Evolutionary conservation across 352 stramenopile genomes (phyloP).

Genomic region (Phytophthora pluvialis): DNA sequence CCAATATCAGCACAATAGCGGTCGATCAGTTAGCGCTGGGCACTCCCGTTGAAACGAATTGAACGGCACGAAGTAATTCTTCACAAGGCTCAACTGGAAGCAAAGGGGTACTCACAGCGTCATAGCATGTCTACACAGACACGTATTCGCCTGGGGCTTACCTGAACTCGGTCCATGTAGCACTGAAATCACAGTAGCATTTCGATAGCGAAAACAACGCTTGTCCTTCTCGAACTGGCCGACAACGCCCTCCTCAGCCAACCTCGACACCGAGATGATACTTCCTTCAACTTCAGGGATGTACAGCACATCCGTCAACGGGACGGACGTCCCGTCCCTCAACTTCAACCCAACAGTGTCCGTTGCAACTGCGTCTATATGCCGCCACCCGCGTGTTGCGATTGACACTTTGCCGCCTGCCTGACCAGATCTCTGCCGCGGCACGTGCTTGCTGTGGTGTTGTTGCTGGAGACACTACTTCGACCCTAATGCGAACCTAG

Average conservation of each 20-base stretch:
- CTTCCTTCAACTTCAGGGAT: slow-evolving; percentile 27
- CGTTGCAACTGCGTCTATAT: slow-evolving; percentile 25
- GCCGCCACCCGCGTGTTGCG: slow-evolving; percentile 25
- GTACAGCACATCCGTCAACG: slow-evolving; percentile 17
- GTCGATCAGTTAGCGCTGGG: no score
- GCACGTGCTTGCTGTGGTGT: no score
- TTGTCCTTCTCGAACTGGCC: slow-evolving; percentile 26
- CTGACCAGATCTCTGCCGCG: no score
- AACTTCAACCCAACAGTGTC: slow-evolving; percentile 17
- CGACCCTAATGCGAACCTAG: no score
- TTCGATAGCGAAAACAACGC: slow-evolving; percentile 10
- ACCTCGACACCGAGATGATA: slow-evolving; percentile 27
- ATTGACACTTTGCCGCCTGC: no score
- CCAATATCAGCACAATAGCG: not conserved
- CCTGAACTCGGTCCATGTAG: no score
- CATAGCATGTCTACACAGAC: slow-evolving; percentile 15
- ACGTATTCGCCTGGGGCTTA: no score
- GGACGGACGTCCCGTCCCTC: slow-evolving; percentile 17
- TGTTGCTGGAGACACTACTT: no score
- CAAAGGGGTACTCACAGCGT: slow-evolving; percentile 3
- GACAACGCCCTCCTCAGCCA: slow-evolving; percentile 16
- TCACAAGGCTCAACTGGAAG: slow-evolving; percentile 2
- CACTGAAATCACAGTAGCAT: slow-evolving; percentile 13
- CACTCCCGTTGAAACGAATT: not conserved
- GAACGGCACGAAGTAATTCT: not conserved